These are phyloP conservation scores for Mycena maculata DNA, from an alignment of 768 basidiomycete genomes.

Conservation along the genomic window DNA sequence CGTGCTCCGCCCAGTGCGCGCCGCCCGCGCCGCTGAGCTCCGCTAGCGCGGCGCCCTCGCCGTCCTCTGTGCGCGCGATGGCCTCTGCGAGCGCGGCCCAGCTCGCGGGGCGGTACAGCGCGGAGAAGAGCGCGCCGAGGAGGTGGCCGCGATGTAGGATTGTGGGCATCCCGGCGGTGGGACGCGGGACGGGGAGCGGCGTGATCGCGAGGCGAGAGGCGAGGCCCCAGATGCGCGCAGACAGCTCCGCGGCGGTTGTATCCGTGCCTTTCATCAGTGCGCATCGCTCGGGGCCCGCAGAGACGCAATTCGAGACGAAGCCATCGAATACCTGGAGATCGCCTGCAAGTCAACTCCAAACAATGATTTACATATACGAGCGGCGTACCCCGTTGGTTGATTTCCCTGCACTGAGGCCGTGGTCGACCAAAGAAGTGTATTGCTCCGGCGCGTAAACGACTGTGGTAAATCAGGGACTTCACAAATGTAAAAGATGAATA, in stretches of 20 bases:
- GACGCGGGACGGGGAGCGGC: slow-evolving; percentile 18
- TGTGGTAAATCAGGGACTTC: not conserved
- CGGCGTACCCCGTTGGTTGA: slow-evolving; percentile 19
- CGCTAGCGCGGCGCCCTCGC: slow-evolving; percentile 14
- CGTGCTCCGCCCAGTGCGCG: slow-evolving; percentile 17
- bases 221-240: slow-evolving; percentile 24
- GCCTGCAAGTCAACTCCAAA: not conserved
- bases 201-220: not conserved
- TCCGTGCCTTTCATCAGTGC: not conserved
- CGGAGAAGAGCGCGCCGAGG: slow-evolving; percentile 23
- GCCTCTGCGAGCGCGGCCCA: slow-evolving; percentile 27
- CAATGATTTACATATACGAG: not conserved
- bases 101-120: slow-evolving; percentile 24
- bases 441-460: slow-evolving; percentile 28
- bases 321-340: slow-evolving; percentile 22
- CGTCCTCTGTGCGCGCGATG: slow-evolving; percentile 14
- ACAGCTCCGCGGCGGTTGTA: slow-evolving; percentile 2
- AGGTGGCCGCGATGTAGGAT: slow-evolving; percentile 25
- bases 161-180: slow-evolving; percentile 14
- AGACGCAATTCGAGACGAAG: slow-evolving; percentile 20
- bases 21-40: slow-evolving; percentile 20
- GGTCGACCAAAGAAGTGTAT: slow-evolving; percentile 23
- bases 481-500: not conserved
- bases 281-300: slow-evolving; percentile 26
- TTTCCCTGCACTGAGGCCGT: slow-evolving; percentile 28